These are phyloP conservation scores for Oleoguttula mirabilis DNA, from an alignment of 495 filamentous ascomycete genomes.

Conservation along the genomic window DNA sequence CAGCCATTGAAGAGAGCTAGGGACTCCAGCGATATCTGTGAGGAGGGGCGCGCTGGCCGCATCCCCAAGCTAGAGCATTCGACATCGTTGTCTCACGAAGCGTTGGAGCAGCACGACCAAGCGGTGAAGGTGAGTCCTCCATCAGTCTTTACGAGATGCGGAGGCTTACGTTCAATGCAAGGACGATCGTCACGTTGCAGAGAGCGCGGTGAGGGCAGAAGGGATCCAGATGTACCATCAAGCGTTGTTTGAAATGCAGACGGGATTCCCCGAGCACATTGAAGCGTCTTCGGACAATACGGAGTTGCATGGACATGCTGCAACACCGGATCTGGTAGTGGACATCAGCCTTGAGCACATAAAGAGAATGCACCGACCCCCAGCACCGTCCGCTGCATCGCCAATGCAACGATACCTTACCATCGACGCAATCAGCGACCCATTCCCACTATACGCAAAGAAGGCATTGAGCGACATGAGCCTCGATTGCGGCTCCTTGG, in stretches of 20 bases:
- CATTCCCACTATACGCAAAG: not conserved
- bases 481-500: not conserved
- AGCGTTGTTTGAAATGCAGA: not conserved
- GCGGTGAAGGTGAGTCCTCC: not conserved
- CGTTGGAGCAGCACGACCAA: not conserved
- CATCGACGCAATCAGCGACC: not conserved
- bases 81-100: not conserved
- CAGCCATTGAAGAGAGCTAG: too few species aligned
- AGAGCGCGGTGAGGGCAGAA: not conserved
- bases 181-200: not conserved
- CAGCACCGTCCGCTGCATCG: not conserved
- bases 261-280: not conserved
- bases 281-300: not conserved
- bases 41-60: not conserved
- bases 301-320: too few species aligned
- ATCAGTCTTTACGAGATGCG: not conserved
- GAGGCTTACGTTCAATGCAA: not conserved
- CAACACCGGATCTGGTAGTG: too few species aligned
- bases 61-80: not conserved
- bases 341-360: not conserved
- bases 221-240: not conserved
- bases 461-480: not conserved
- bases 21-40: too few species aligned
- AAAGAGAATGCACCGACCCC: not conserved
- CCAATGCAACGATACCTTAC: not conserved